These are phyloP conservation scores for Raphanus hybrid DNA, from an alignment of 441 rosid species.

Conservation along the genomic window DNA sequence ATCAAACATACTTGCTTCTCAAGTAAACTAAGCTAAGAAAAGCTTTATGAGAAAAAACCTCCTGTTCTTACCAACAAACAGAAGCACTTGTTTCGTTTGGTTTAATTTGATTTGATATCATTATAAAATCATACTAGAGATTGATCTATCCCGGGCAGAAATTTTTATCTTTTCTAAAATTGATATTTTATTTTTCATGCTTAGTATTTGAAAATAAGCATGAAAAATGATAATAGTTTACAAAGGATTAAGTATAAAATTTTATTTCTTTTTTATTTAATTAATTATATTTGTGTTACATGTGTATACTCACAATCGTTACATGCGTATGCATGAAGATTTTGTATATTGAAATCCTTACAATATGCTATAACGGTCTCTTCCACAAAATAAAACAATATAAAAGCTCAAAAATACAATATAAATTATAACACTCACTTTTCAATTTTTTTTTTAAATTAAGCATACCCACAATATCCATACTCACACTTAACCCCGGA, in stretches of 20 bases:
- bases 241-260: background rate
- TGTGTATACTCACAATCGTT: conserved; percentile 1
- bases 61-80: background rate
- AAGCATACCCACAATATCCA: conserved; percentile 80
- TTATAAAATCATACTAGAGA: too few relatives aligned
- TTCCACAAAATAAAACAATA: background rate
- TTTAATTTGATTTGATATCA: background rate
- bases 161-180: too few relatives aligned
- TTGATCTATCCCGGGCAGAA: background rate
- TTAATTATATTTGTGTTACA: conserved; percentile 1
- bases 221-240: background rate
- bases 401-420: conserved; percentile 1
- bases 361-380: background rate
- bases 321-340: background rate
- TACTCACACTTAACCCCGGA: conserved; percentile 57
- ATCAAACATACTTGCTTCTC: background rate
- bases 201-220: too few relatives aligned
- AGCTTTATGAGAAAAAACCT: background rate
- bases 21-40: background rate
- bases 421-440: conserved; percentile 3
- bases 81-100: background rate
- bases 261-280: background rate
- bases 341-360: background rate
- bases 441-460: conserved; percentile 2
- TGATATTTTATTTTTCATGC: too few relatives aligned